Percentiles rank a stretch among this genome's conserved stretches.
Evolutionary conservation across 2,329 filamentous ascomycete genomes (phyloP).

Genomic region (Chrysoporthe puriensis): DNA sequence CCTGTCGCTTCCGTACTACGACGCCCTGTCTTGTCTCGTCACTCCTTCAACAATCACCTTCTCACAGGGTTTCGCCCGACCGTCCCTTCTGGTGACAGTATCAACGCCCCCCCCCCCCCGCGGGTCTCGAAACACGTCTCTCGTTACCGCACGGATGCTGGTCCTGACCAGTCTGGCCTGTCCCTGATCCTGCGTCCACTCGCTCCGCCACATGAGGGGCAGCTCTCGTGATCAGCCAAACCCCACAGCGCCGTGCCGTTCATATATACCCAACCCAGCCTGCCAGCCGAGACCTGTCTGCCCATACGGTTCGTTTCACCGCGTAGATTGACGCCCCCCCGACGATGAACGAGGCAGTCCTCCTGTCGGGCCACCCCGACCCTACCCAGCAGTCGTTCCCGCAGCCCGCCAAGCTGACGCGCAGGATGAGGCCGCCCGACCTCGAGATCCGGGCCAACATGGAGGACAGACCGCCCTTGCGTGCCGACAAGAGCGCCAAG

Average conservation of each 20-base stretch:
- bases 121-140: constrained; percentile 15
- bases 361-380: constrained; percentile 2
- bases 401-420: constrained; percentile 31
- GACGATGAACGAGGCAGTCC: constrained; percentile 15
- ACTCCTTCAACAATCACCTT: constrained; percentile 7
- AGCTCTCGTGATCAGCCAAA: constrained; percentile 17
- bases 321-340: not conserved
- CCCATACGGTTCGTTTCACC: constrained; percentile 1
- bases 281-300: not conserved
- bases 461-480: constrained; percentile 47
- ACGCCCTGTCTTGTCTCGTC: constrained; percentile 19
- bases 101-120: not conserved
- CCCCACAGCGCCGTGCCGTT: constrained; percentile 4
- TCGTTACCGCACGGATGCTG: constrained; percentile 12
- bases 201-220: constrained; percentile 13
- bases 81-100: constrained; percentile 8
- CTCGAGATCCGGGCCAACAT: constrained; percentile 37
- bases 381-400: constrained; percentile 22
- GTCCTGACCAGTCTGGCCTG: constrained; percentile 5
- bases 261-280: not conserved
- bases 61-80: not conserved
- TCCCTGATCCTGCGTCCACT: constrained; percentile 22
- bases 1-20: constrained; percentile 23
- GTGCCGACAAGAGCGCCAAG: constrained; percentile 43
- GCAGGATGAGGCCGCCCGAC: constrained; percentile 46